Evolutionary conservation across 805 yeast genomes (phyloP).

Genomic region (Kluyveromyces dobzhanskii): DNA sequence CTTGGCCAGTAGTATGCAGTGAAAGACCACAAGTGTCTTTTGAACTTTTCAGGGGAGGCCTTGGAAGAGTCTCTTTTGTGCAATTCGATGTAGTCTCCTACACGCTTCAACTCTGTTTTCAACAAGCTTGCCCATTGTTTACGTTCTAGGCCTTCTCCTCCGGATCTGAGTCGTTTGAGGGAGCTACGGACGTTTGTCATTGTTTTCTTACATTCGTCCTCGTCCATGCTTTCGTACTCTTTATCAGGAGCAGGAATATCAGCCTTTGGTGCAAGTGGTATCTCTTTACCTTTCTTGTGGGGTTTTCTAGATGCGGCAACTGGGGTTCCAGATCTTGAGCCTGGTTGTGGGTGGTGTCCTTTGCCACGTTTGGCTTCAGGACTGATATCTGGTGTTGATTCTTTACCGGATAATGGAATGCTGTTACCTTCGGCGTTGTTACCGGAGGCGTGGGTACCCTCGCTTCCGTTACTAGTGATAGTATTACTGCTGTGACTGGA

Average conservation of each 20-base stretch:
- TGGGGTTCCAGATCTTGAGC: slow-evolving; percentile 5
- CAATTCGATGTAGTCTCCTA: slow-evolving; percentile 62
- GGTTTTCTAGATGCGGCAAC: slow-evolving; percentile 1
- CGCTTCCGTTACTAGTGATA: not conserved
- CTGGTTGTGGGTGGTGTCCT: slow-evolving; percentile 8
- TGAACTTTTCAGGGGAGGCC: slow-evolving; percentile 32
- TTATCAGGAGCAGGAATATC: slow-evolving; percentile 15
- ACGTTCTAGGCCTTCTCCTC: slow-evolving; percentile 64
- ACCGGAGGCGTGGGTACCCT: not conserved
- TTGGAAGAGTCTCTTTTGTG: slow-evolving; percentile 25
- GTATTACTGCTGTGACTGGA: slow-evolving; percentile 15
- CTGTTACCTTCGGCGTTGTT: not conserved
- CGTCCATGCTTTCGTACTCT: slow-evolving; percentile 77
- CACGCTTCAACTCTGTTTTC: slow-evolving; percentile 55
- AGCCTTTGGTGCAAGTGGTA: slow-evolving; percentile 2
- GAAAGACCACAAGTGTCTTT: slow-evolving; percentile 75
- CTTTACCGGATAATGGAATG: slow-evolving; percentile 7
- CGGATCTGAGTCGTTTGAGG: slow-evolving; percentile 57
- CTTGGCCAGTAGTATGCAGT: slow-evolving; percentile 86
- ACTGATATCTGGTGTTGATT: slow-evolving; percentile 13
- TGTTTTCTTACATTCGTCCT: slow-evolving; percentile 49
- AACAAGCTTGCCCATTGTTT: slow-evolving; percentile 70
- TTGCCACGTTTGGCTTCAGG: slow-evolving; percentile 16
- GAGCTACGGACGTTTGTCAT: slow-evolving; percentile 64
- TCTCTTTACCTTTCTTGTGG: slow-evolving; percentile 7